These are phyloP conservation scores for Isabelozyma gotoi DNA, from an alignment of 805 yeast genomes.

Conservation along the genomic window DNA sequence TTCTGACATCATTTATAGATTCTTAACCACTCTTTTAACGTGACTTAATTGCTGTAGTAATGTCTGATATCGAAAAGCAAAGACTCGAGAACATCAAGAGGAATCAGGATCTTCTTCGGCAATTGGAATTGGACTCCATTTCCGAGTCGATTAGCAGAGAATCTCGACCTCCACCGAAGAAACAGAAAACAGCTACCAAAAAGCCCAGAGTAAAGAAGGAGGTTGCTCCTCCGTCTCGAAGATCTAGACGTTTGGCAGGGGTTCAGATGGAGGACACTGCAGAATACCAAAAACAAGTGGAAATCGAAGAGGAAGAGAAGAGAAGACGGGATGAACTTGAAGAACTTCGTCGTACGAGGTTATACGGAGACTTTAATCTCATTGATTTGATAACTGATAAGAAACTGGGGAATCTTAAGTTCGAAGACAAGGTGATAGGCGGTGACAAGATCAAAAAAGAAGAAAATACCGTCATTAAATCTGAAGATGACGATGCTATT, in stretches of 20 bases:
- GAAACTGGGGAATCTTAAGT: conserved; percentile 33
- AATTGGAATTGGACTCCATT: conserved; percentile 64
- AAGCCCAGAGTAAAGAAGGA: conserved; percentile 21
- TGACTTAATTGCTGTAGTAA: conserved; percentile 12
- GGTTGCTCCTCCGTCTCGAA: conserved; percentile 55
- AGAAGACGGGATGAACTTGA: conserved; percentile 41
- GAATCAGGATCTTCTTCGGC: conserved; percentile 70
- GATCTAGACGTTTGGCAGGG: conserved; percentile 81
- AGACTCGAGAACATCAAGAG: conserved; percentile 79
- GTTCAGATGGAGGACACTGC: conserved; percentile 54
- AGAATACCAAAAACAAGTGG: conserved; percentile 34
- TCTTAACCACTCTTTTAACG: background rate
- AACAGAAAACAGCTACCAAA: conserved; percentile 7
- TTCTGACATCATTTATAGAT: background rate
- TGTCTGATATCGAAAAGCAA: conserved; percentile 70
- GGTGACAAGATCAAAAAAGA: too few species aligned
- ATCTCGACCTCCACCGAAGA: conserved; percentile 23
- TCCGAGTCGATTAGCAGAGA: conserved; percentile 54
- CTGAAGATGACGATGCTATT: conserved; percentile 3
- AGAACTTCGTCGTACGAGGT: conserved; percentile 52
- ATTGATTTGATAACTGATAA: conserved; percentile 53
- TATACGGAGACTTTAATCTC: conserved; percentile 65
- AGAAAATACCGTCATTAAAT: conserved; percentile 6
- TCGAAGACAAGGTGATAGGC: conserved; percentile 25
- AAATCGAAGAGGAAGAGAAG: conserved; percentile 33